Evolutionary conservation across 2,329 filamentous ascomycete genomes (phyloP), one percentile per base, ranked within the genome.

Genomic region (Aspergillus fructus): DNA sequence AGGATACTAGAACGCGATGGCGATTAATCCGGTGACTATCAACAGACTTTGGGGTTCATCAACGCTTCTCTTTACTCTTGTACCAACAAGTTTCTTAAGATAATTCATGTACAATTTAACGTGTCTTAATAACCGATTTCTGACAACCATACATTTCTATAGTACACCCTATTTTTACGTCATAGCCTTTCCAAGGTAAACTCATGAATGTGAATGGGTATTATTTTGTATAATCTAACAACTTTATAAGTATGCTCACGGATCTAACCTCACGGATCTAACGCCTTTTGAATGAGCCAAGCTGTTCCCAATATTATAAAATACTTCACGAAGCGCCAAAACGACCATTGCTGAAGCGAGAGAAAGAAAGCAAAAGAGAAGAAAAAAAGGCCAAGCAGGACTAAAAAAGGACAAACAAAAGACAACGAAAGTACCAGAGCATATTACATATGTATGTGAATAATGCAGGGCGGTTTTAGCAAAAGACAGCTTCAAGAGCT

Each of bases 401-500:
- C 9, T 30, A 30, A 37, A 19, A 49, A 54, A 24, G 39, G 27
- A 56, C 53, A 50, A n/a, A 58, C 56, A 40, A n/a, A 47, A 24
- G 47, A 33, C 33, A 52, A 30, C 59, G 60, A 55, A 55, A 55
- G 57, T 40, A 59, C 43, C 59, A 19, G 60, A 24, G 11, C 40
- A 51, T 30, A 57, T 43, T 58, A 45, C 34, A 59, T 49, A 37
- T 53, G 55, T 48, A 53, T 12, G 55, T 52, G 56, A 19, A 60
- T 58, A 47, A 59, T 46, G 59, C n/a, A 55, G 51, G 60, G 53
- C 34, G 23, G 45, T 34, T 39, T 49, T 53, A 77, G 60, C 69
- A 74, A 30, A 78, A 59, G 13, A 75, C 73, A 57, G 74, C 74
- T 57, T 77, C 73, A 37, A 77, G 63, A 49, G 74, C 75, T 59